Base-by-base conservation (phyloP, 345 rosid species). In the Citrus australasica region DNA sequence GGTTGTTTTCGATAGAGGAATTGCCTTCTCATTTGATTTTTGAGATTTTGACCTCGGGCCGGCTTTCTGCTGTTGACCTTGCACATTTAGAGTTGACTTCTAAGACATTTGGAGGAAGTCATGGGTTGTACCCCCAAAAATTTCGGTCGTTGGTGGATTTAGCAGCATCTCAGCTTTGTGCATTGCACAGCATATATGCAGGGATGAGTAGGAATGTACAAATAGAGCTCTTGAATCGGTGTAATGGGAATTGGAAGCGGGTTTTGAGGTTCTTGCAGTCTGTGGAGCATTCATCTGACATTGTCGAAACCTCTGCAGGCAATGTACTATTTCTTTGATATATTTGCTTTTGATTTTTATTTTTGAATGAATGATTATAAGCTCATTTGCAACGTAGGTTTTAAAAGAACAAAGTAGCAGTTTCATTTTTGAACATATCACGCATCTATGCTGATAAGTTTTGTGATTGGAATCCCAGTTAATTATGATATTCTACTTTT, bases 21-120 rank as follows among this genome's bases (percentile, higher is more conserved):
- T 86, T 95, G 74, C 99, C 99, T 10, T 91, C 92, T 13, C 94
- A 95, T 89, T 86, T 93, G 94, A 84, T 93, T 77, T 81, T 95
- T 72, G 99, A 95, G 77, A 92, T 95, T 69, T 82, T 95, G 85
- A 93, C 89, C 60, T 78, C 83, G 16, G 92, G 95, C 25, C 82
- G 90, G 84, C 95, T 95, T 63, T 85, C 84, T 67, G 93, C 90
- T 1, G 67, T 62, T 76, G 99, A 95, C 85, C 91, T 95, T 17
- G 91, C 84, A 10, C 81, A 73, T 83, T 78, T 95, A 63, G 98
- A 95, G 85, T 70, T 93, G 89, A 93, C 94, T 75, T 95, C 94
- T 33, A 88, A 84, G 88, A 86, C 85, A 33, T 93, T 93, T 74
- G 94, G 96, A 71, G 91, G 92, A 28, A 83, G 88, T 81, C 86